A percentile compares a stretch with the other conserved stretches of the same genome.
These are phyloP conservation scores for Aureobasidium sp. DNA, from an alignment of 2,329 filamentous ascomycete species.

Conservation along the genomic window DNA sequence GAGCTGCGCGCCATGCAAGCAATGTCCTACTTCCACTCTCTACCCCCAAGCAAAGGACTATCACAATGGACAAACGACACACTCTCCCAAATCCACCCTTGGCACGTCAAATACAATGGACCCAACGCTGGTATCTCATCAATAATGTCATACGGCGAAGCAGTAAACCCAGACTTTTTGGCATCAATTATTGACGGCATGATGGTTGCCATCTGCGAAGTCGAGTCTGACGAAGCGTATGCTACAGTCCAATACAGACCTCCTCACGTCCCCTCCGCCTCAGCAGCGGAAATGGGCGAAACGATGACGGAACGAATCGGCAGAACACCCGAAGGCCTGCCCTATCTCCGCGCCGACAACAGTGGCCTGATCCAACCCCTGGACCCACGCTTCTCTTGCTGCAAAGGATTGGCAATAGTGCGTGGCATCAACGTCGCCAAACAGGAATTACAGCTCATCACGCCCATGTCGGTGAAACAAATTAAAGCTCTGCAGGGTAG, in stretches of 20 bases:
- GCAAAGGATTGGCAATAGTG: constrained; percentile 60
- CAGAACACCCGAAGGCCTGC: constrained; percentile 47
- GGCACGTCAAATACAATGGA: constrained; percentile 53
- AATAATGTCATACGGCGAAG: constrained; percentile 59
- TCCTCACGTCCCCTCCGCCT: neutral
- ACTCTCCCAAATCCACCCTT: constrained; percentile 50
- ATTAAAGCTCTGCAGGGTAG: constrained; percentile 30
- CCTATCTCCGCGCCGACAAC: constrained; percentile 50
- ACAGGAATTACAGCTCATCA: constrained; percentile 55
- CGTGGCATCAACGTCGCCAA: constrained; percentile 55
- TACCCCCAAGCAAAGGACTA: constrained; percentile 17
- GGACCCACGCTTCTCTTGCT: constrained; percentile 50
- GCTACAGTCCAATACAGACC: constrained; percentile 5
- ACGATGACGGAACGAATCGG: constrained; percentile 26
- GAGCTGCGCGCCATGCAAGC: constrained; percentile 66
- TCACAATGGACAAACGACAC: constrained; percentile 46
- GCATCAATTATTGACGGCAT: constrained; percentile 61
- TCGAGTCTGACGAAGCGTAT: constrained; percentile 39
- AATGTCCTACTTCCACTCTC: constrained; percentile 67
- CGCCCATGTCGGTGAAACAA: constrained; percentile 42
- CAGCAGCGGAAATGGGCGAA: constrained; percentile 1
- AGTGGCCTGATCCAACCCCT: constrained; percentile 42
- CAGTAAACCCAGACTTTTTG: constrained; percentile 50
- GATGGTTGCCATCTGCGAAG: constrained; percentile 57
- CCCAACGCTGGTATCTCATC: constrained; percentile 49